These are phyloP conservation scores for Chytriomyces hyalinus DNA, from an alignment of 192 early-diverging fungal genomes.

Conservation along the genomic window DNA sequence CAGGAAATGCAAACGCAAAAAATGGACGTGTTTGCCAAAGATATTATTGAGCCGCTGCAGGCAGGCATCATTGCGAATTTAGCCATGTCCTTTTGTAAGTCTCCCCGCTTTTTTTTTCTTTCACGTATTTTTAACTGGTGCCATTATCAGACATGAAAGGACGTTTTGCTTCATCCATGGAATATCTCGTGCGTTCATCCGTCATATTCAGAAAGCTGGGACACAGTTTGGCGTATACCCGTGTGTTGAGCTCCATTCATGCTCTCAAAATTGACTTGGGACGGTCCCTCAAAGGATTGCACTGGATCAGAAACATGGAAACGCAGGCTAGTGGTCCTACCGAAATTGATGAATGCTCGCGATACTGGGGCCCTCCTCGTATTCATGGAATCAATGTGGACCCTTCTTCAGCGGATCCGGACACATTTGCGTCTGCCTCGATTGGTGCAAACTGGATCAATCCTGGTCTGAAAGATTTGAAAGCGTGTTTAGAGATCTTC, in stretches of 20 bases:
- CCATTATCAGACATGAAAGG: constrained; percentile 42
- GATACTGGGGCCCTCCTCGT: constrained; percentile 38
- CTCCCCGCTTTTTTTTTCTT: constrained; percentile 13
- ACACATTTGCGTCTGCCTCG: constrained; percentile 29
- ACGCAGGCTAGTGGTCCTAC: constrained; percentile 40
- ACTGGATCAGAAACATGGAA: constrained; percentile 54
- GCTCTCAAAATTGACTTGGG: constrained; percentile 45
- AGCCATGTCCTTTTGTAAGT: constrained; percentile 22
- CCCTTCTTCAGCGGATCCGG: constrained; percentile 32
- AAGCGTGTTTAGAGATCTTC: constrained; percentile 2
- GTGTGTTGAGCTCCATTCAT: constrained; percentile 35
- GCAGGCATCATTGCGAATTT: constrained; percentile 11
- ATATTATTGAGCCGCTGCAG: constrained; percentile 9
- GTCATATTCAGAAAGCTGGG: constrained; percentile 39
- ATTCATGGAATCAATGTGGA: constrained; percentile 42
- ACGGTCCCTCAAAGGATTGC: constrained; percentile 36
- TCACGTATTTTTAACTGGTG: neutral
- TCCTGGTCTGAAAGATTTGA: constrained; percentile 30
- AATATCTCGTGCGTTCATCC: constrained; percentile 35
- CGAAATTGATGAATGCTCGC: constrained; percentile 43
- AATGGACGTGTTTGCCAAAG: neutral
- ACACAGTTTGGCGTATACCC: constrained; percentile 29
- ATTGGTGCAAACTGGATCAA: constrained; percentile 38
- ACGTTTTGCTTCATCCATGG: constrained; percentile 40
- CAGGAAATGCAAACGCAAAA: constrained; percentile 9